Evolutionary conservation across 441 rosid genomes (phyloP).

Genomic region (Arabidopsis lyrata): DNA sequence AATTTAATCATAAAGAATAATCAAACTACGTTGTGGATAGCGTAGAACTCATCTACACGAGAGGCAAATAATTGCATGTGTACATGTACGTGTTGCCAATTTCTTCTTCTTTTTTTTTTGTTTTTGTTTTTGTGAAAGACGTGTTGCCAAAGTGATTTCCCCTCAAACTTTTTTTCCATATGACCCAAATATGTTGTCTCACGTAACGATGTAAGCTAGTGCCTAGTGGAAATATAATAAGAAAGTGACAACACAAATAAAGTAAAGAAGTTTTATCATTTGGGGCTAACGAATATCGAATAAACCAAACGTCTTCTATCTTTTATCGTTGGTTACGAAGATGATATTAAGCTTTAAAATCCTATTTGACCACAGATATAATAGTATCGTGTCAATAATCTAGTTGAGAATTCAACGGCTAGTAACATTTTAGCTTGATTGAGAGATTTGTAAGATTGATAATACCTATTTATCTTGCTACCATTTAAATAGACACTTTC

Average conservation of each 20-base stretch:
- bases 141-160: conserved; percentile 42
- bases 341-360: neutral
- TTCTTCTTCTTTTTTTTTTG: neutral
- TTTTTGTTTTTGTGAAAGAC: conserved; percentile 14
- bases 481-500: conserved; percentile 1
- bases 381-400: conserved; percentile 13
- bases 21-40: conserved; percentile 30
- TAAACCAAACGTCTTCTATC: conserved; percentile 3
- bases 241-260: conserved; percentile 28
- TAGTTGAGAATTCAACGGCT: conserved; percentile 3
- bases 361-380: neutral
- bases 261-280: conserved; percentile 32
- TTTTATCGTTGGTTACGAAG: conserved; percentile 5
- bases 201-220: conserved; percentile 36
- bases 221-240: conserved; percentile 31
- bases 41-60: conserved; percentile 22
- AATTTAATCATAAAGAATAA: neutral
- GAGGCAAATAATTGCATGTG: conserved; percentile 44
- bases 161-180: neutral
- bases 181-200: conserved; percentile 26
- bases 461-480: neutral
- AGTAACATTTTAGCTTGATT: neutral
- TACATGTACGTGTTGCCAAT: conserved; percentile 47
- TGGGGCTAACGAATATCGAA: conserved; percentile 9
- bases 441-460: neutral